A percentile compares a stretch with the other conserved stretches of the same genome.
These are phyloP conservation scores for Colletotrichum horii DNA, from an alignment of 2,329 filamentous ascomycete species.

Conservation along the genomic window DNA sequence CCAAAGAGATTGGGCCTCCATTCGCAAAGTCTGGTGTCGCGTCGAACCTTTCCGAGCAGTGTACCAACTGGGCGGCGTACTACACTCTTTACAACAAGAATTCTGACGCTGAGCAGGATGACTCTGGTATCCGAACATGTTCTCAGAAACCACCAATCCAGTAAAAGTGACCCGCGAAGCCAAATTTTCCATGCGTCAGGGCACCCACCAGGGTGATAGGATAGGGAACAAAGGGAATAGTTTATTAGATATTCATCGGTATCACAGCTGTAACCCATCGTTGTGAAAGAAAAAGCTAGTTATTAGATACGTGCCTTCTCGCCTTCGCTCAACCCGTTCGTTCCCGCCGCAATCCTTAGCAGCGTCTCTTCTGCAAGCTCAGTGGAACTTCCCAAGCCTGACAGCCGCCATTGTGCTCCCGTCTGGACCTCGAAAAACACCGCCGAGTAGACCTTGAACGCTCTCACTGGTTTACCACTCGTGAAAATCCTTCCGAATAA, in stretches of 20 bases:
- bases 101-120: not conserved
- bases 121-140: not conserved
- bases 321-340: slow-evolving; percentile 26
- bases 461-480: slow-evolving; percentile 28
- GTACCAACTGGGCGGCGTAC: not conserved
- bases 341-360: slow-evolving; percentile 29
- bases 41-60: too few species aligned
- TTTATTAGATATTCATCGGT: not conserved
- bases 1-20: not conserved
- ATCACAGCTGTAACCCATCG: not conserved
- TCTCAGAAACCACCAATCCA: too few species aligned
- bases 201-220: too few species aligned
- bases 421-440: slow-evolving; percentile 41
- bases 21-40: too few species aligned
- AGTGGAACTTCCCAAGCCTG: slow-evolving; percentile 33
- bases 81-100: not conserved
- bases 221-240: not conserved
- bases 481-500: slow-evolving; percentile 30
- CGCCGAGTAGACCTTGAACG: slow-evolving; percentile 31
- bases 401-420: slow-evolving; percentile 38
- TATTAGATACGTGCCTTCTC: slow-evolving; percentile 25
- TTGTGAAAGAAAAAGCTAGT: not conserved
- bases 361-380: slow-evolving; percentile 36
- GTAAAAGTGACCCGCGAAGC: too few species aligned
- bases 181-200: too few species aligned